Evolutionary conservation across 495 filamentous ascomycete genomes (phyloP), one percentile per base, ranked within the genome.

Genomic region (Penicillium coprophilum): DNA sequence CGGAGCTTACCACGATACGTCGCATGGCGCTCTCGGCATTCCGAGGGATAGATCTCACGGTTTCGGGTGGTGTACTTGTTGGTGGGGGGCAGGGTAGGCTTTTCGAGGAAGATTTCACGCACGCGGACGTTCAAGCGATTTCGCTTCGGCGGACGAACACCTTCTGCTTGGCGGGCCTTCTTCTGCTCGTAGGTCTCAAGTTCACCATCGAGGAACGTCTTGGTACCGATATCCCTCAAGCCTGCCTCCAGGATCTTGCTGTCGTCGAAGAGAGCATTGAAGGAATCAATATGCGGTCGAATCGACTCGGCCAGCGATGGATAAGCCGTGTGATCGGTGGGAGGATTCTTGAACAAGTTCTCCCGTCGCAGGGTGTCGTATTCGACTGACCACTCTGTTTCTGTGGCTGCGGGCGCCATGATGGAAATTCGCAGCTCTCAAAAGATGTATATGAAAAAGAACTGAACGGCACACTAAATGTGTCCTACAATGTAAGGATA

Each of bases 1-100:
- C 85, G 85, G 55, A 97, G 79, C 73, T 87, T 91, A 44, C 92
- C 94, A 61, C 91, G 81, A 71, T 98, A 98, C 10, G 92, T 90
- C 49, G 85, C 86, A 80, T 97, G 93, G 46, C 94, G 82, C 73
- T 98, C 93, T 77, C 94, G 82, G 74, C 91, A 96, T 75, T 98
- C 94, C 11, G 94, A 85, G 3, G 94, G 94, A 51, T 90, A 84
- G 51, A 98, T 92, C 57, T 93, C 87, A 65, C 91, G 82, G 63
- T 90, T 88, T 46, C 73, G 79, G 52, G 83, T 82, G 57, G 84
- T 84, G 62, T 85, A 86, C 67, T 95, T 96, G 76, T 96, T 96
- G 56, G 80, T 79, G 3, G 82, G 71, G 3, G 92, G 91, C 8
- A 96, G 75, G 41, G 77, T 72, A 11, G 91, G 81, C 71, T 87